A percentile compares a stretch with the other conserved stretches of the same genome.
These are phyloP conservation scores for Vitis amurensis DNA, from an alignment of 164 flowering plant genomes.

Conservation along the genomic window DNA sequence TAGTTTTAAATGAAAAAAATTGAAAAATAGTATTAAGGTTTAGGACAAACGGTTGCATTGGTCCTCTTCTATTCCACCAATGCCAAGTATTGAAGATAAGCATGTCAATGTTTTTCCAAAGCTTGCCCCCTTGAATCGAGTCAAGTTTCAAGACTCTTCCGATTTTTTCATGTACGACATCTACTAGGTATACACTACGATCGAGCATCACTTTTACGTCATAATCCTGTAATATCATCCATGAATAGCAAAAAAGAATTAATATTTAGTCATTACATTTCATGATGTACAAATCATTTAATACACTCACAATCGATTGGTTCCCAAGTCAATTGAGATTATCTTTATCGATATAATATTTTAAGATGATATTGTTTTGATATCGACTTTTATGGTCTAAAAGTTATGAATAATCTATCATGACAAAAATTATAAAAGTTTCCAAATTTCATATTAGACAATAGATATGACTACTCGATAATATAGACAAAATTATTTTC, in stretches of 20 bases:
- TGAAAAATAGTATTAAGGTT: neutral
- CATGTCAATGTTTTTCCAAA: slow-evolving; percentile 46
- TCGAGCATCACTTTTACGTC: slow-evolving; percentile 45
- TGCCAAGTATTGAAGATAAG: slow-evolving; percentile 69
- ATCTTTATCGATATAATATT: too few species aligned
- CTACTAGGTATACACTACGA: slow-evolving; percentile 45
- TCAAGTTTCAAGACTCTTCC: slow-evolving; percentile 51
- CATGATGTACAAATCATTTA: too few species aligned
- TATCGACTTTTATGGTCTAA: too few species aligned
- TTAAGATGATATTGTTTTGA: too few species aligned
- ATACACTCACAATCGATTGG: too few species aligned
- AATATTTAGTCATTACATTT: neutral
- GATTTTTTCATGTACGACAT: slow-evolving; percentile 32
- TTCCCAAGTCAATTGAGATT: too few species aligned
- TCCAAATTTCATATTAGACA: too few species aligned
- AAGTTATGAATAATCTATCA: too few species aligned
- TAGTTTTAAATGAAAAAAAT: too few species aligned
- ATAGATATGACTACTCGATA: too few species aligned
- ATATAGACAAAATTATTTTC: too few species aligned
- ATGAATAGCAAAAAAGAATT: neutral
- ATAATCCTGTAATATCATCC: slow-evolving; percentile 33
- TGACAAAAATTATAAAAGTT: too few species aligned
- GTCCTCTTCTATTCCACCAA: slow-evolving; percentile 66
- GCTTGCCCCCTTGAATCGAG: slow-evolving; percentile 41
- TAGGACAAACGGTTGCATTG: slow-evolving; percentile 42